Evolutionary conservation across 2,329 filamentous ascomycete species (phyloP).

Genomic region (Alternaria atra): DNA sequence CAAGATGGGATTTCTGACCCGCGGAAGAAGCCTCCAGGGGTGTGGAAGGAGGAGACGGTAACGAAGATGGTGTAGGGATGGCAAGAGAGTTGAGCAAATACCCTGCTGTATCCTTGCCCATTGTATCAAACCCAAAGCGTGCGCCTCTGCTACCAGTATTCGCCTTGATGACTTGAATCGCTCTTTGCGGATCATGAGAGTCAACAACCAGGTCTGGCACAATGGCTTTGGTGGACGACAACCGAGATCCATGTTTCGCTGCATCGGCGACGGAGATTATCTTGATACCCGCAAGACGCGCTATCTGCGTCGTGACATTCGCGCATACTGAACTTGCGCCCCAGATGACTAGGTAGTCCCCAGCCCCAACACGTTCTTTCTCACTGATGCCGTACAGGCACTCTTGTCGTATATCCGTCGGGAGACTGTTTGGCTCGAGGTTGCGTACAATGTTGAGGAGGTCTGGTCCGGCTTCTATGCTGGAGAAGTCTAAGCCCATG

Average conservation of each 20-base stretch:
- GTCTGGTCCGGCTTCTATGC: constrained; percentile 66
- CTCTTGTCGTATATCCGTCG: constrained; percentile 69
- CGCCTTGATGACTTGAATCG: constrained; percentile 69
- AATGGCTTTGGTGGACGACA: constrained; percentile 50
- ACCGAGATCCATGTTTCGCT: constrained; percentile 67
- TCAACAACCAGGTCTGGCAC: constrained; percentile 74
- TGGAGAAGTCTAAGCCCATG: constrained; percentile 71
- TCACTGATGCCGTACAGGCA: constrained; percentile 65
- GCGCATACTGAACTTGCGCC: constrained; percentile 77
- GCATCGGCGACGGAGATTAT: constrained; percentile 74
- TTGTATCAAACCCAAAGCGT: constrained; percentile 74
- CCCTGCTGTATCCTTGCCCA: constrained; percentile 70
- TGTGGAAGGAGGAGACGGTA: constrained; percentile 40
- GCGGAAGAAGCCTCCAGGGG: constrained; percentile 28
- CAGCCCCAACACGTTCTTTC: constrained; percentile 63
- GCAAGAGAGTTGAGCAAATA: constrained; percentile 64
- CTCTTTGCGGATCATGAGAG: constrained; percentile 70
- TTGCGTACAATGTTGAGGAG: constrained; percentile 61
- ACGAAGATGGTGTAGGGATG: constrained; percentile 16
- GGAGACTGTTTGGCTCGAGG: constrained; percentile 60
- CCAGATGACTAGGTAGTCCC: constrained; percentile 79
- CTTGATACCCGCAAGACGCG: constrained; percentile 70
- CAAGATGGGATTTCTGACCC: constrained; percentile 62
- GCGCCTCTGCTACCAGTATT: constrained; percentile 64
- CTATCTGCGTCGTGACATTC: constrained; percentile 72